Conservation (phyloP, 768 basidiomycete genomes). For the Fomitopsis pulvina region DNA sequence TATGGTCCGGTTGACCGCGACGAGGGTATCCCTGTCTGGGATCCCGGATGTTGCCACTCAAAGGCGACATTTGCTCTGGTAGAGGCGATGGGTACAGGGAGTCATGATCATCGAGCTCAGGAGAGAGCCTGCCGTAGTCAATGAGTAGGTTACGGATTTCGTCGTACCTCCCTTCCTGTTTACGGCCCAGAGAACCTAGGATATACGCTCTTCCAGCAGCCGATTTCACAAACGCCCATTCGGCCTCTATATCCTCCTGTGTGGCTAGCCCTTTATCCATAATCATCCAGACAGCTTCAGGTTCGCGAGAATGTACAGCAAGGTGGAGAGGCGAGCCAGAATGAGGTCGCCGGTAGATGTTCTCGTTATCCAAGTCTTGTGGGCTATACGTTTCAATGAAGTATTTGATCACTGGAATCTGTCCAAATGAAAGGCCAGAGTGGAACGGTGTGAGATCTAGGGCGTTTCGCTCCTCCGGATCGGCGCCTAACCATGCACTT, state of each 20-base stretch:
- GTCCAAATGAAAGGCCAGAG: conserved; percentile 47
- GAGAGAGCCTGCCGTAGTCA: conserved; percentile 40
- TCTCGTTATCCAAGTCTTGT: conserved; percentile 39
- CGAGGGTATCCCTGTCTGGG: neutral
- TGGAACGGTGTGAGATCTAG: conserved; percentile 60
- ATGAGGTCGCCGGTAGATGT: conserved; percentile 40
- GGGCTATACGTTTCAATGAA: conserved; percentile 60
- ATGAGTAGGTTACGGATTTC: conserved; percentile 50
- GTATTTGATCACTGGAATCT: conserved; percentile 46
- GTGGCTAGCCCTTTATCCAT: conserved; percentile 51
- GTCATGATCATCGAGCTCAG: neutral
- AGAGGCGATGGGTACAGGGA: neutral
- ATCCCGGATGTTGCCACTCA: neutral
- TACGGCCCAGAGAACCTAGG: conserved; percentile 15
- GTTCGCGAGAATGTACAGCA: conserved; percentile 54
- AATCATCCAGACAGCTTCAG: conserved; percentile 58
- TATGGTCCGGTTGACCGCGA: conserved; percentile 7
- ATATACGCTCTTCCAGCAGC: conserved; percentile 3
- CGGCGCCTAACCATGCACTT: conserved; percentile 49
- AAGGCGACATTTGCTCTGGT: neutral
- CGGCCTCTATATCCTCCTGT: conserved; percentile 40
- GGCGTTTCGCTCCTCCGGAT: conserved; percentile 62
- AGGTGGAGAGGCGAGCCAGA: conserved; percentile 44
- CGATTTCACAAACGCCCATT: conserved; percentile 42
- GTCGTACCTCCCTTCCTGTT: conserved; percentile 30